Evolutionary conservation across 495 filamentous ascomycete species (phyloP).

Genomic region (Hypoxylon crocopeplum): DNA sequence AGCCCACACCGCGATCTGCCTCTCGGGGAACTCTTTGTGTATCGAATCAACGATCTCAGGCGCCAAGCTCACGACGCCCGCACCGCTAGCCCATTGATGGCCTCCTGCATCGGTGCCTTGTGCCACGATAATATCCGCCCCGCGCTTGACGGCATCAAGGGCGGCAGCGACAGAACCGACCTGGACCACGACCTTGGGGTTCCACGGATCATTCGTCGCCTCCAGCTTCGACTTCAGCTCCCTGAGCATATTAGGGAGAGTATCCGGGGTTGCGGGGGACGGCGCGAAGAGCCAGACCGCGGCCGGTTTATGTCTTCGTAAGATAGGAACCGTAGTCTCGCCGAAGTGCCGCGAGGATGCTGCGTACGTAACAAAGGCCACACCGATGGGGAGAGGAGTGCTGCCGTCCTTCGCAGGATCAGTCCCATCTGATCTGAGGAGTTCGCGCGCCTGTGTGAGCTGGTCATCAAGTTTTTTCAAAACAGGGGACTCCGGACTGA

Average conservation of each 20-base stretch:
- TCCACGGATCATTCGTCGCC: slow-evolving; percentile 35
- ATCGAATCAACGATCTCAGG: slow-evolving; percentile 60
- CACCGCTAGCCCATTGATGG: slow-evolving; percentile 66
- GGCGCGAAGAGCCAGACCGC: slow-evolving; percentile 83
- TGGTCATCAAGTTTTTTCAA: slow-evolving; percentile 40
- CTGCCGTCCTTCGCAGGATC: slow-evolving; percentile 26
- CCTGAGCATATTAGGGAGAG: slow-evolving; percentile 48
- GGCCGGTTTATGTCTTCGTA: slow-evolving; percentile 60
- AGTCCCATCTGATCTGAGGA: slow-evolving; percentile 7
- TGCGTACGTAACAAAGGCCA: slow-evolving; percentile 48
- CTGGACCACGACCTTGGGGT: slow-evolving; percentile 67
- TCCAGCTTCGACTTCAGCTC: slow-evolving; percentile 32
- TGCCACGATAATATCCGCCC: slow-evolving; percentile 71
- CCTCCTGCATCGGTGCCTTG: slow-evolving; percentile 81
- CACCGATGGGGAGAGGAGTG: slow-evolving; percentile 48
- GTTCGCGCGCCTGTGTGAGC: slow-evolving; percentile 45
- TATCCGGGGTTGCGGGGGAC: slow-evolving; percentile 52
- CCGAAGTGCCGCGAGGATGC: slow-evolving; percentile 38
- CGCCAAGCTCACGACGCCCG: slow-evolving; percentile 60
- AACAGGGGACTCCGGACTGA: slow-evolving; percentile 37
- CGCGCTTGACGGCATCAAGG: slow-evolving; percentile 45
- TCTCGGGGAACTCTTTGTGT: slow-evolving; percentile 40
- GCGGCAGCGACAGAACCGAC: slow-evolving; percentile 68
- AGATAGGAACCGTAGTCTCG: slow-evolving; percentile 44
- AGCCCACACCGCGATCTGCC: slow-evolving; percentile 65